Evolutionary conservation across 2,329 filamentous ascomycete genomes (phyloP), one percentile per base, ranked within the genome.

Genomic region (Aspergillus hortae): DNA sequence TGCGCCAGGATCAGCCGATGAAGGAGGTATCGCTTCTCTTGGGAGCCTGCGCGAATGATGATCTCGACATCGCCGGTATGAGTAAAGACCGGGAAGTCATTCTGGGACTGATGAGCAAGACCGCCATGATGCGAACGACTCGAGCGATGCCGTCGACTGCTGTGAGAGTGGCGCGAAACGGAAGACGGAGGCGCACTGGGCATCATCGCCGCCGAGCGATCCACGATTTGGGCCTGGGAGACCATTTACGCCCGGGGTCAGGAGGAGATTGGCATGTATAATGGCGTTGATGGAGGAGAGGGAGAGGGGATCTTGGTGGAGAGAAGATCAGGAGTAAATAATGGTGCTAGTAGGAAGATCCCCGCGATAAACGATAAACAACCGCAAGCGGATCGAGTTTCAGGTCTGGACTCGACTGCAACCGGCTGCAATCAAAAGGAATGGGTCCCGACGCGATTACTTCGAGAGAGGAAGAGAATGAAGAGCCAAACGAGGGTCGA

Each of bases 51-150:
- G 65, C 80, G 82, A 63, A 96, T 82, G 50, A 92, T 67, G 56
- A 97, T 91, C 73, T 97, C 92, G 64, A 96, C 90, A 72, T 97
- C 92, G 66, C 92, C 92, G 35, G 89, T 92, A 63, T 92, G 87
- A 46, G 85, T 86, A 72, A 96, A 97, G 66, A 95, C 77, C 19
- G 92, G 92, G 62, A 96, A 97, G 69, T 96, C 92, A 68, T 96
- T 96, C 67, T 89, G 88, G 40, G 88, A 82, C 21, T 84, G 74
- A 65, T 87, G 85, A 15, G 83, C 81, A 32, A 80, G 76, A 55
- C 86, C 86, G 52, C 90, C 90, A 63, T 87, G 84, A 67, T 94
- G 89, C 44, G 90, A 94, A 56, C 90, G 87, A 67, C 88, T 87
- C 65, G 91, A 89, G 61, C 90, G 85, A 70, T 89, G 88, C 63